A percentile compares a stretch with the other conserved stretches of the same genome.
Conservation (phyloP, 2,329 filamentous ascomycete genomes). For the Dactylellina parvicollis region DNA sequence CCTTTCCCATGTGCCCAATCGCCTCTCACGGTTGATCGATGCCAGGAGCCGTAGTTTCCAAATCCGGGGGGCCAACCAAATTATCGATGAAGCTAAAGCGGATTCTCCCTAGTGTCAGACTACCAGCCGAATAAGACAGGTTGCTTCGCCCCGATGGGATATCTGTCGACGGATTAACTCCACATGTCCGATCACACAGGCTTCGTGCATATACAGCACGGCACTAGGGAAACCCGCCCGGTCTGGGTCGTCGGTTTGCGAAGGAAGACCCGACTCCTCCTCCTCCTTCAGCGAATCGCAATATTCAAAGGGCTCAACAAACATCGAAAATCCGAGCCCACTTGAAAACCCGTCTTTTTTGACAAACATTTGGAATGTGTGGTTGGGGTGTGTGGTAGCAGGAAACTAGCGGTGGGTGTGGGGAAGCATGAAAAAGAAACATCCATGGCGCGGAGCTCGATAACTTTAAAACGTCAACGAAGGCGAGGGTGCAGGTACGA, state of each 20-base stretch:
- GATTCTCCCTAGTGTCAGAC: slow-evolving; percentile 36
- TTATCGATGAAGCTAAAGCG: slow-evolving; percentile 29
- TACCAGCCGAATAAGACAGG: slow-evolving; percentile 1
- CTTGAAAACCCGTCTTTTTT: neutral
- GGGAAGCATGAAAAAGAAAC: slow-evolving; percentile 51
- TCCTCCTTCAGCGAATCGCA: slow-evolving; percentile 29
- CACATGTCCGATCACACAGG: slow-evolving; percentile 37
- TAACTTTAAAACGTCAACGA: slow-evolving; percentile 54
- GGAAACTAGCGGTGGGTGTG: slow-evolving; percentile 40
- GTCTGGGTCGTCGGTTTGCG: slow-evolving; percentile 24
- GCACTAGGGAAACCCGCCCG: slow-evolving; percentile 29
- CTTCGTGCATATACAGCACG: slow-evolving; percentile 45
- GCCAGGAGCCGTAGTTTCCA: slow-evolving; percentile 44
- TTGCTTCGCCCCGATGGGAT: slow-evolving; percentile 38
- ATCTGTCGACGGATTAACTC: slow-evolving; percentile 51
- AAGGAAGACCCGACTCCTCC: slow-evolving; percentile 10
- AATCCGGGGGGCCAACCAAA: slow-evolving; percentile 47
- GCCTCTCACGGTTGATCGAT: slow-evolving; percentile 15
- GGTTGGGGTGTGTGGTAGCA: slow-evolving; percentile 21
- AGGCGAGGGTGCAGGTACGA: slow-evolving; percentile 44
- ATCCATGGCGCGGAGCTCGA: slow-evolving; percentile 54
- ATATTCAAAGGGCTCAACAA: slow-evolving; percentile 13
- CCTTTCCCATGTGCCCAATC: slow-evolving; percentile 32
- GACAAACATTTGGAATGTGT: slow-evolving; percentile 6
- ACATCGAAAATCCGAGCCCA: slow-evolving; percentile 8